Evolutionary conservation across 495 filamentous ascomycete species (phyloP).

Genomic region (Saxophila tyrrhenica): DNA sequence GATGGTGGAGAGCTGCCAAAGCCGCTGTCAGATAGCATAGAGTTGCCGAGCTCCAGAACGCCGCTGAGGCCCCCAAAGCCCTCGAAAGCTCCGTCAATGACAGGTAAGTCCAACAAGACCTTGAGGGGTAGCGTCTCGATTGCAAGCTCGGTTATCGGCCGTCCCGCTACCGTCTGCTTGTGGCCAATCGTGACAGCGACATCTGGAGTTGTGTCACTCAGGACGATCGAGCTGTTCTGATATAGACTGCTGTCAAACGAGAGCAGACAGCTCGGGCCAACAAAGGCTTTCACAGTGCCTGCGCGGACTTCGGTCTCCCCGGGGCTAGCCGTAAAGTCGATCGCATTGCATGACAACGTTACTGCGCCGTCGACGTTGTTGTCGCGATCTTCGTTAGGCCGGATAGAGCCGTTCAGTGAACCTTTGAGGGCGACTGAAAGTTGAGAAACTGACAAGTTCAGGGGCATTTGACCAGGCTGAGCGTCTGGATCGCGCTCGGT

Average conservation of each 20-base stretch:
- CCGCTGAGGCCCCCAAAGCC: conserved; percentile 90
- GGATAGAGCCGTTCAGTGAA: not conserved
- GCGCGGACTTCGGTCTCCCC: not conserved
- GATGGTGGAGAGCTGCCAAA: conserved; percentile 23
- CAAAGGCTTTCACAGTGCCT: not conserved
- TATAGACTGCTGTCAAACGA: conserved; percentile 50
- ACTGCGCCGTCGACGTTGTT: conserved; percentile 36
- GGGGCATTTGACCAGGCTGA: not conserved
- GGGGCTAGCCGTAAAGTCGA: not conserved
- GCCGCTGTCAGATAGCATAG: conserved; percentile 62
- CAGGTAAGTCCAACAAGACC: conserved; percentile 64
- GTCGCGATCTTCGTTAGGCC: not conserved
- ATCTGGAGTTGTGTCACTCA: conserved; percentile 11
- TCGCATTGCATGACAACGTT: conserved; percentile 60
- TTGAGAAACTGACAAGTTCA: not conserved
- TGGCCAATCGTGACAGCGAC: conserved; percentile 1
- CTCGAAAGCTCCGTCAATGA: conserved; percentile 72
- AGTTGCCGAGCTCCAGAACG: conserved; percentile 76
- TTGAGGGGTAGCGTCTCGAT: conserved; percentile 73
- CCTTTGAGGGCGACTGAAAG: not conserved
- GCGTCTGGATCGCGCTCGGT: not conserved
- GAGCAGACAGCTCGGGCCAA: conserved; percentile 41
- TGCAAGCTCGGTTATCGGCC: conserved; percentile 35
- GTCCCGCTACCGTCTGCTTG: not conserved
- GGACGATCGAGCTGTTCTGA: conserved; percentile 55